Evolutionary conservation across 2,329 filamentous ascomycete species (phyloP).

Genomic region (Cadophora malorum): DNA sequence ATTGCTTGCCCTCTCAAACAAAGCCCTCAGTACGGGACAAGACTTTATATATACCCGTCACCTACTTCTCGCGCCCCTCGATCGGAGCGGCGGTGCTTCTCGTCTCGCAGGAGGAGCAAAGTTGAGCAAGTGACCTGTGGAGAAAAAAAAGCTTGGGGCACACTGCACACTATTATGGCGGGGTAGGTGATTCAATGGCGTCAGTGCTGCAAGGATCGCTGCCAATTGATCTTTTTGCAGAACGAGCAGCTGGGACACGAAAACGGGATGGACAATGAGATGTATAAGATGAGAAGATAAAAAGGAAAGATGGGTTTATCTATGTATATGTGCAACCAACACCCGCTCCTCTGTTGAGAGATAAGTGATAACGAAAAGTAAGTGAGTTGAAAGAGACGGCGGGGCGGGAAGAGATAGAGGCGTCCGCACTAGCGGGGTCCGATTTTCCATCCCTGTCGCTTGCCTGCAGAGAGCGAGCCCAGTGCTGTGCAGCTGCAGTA

Average conservation of each 20-base stretch:
- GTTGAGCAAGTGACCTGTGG: conserved; percentile 12
- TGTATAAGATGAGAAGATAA: not conserved
- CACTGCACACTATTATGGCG: conserved; percentile 2
- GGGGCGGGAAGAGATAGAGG: conserved; percentile 13
- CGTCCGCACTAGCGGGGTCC: conserved; percentile 13
- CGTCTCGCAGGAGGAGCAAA: not conserved
- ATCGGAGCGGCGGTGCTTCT: not conserved
- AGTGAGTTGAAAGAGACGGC: conserved; percentile 4
- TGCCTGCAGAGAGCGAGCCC: not conserved
- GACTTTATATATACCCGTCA: conserved; percentile 10
- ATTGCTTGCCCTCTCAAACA: not conserved
- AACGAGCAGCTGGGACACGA: not conserved
- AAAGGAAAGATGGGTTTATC: not conserved
- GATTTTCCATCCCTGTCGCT: not conserved
- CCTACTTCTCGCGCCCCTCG: not conserved
- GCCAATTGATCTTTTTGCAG: not conserved
- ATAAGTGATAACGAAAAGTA: not conserved
- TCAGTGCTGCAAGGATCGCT: conserved; percentile 1
- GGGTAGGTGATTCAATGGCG: conserved; percentile 13
- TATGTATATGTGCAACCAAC: not conserved
- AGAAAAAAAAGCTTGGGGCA: conserved; percentile 7
- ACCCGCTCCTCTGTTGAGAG: not conserved
- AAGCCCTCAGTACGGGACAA: not conserved
- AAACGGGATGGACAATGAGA: not conserved
- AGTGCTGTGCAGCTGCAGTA: conserved; percentile 3